These are phyloP conservation scores for Mycena epipterygia DNA, from an alignment of 768 basidiomycete genomes.

Conservation along the genomic window DNA sequence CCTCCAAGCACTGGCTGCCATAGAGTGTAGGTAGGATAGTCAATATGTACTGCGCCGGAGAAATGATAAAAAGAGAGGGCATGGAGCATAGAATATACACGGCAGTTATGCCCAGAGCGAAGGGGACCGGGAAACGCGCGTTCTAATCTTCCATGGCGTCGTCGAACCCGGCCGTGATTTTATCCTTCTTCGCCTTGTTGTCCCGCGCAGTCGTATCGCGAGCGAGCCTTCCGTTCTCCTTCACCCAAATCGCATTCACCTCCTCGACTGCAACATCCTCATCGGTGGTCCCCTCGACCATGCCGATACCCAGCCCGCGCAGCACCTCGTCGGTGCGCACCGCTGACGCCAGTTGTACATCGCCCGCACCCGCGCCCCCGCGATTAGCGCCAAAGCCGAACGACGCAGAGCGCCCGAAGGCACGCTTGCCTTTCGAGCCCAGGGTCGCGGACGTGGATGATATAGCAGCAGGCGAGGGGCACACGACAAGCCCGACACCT, in stretches of 20 bases:
- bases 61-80: not conserved
- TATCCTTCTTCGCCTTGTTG: conserved; percentile 46
- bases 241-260: conserved; percentile 65
- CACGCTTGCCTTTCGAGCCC: conserved; percentile 63
- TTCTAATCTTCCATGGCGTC: conserved; percentile 61
- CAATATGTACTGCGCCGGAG: conserved; percentile 26
- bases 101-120: conserved; percentile 27
- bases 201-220: conserved; percentile 53
- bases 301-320: conserved; percentile 73
- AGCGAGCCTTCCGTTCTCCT: conserved; percentile 60
- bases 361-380: conserved; percentile 50
- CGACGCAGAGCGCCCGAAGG: conserved; percentile 70
- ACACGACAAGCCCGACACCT: conserved; percentile 72
- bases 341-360: conserved; percentile 71
- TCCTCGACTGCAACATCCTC: conserved; percentile 64
- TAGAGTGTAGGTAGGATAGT: conserved; percentile 27
- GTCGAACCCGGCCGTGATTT: conserved; percentile 50
- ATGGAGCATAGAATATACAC: conserved; percentile 9
- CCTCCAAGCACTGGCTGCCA: conserved; percentile 36
- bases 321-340: conserved; percentile 77
- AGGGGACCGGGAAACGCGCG: not conserved
- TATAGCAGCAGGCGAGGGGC: conserved; percentile 52
- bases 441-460: conserved; percentile 49
- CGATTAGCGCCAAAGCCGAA: conserved; percentile 60
- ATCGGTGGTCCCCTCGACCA: conserved; percentile 36